Evolutionary conservation across 495 filamentous ascomycete genomes (phyloP), one percentile per base, ranked within the genome.

Genomic region (Aspergillus cristatus): DNA sequence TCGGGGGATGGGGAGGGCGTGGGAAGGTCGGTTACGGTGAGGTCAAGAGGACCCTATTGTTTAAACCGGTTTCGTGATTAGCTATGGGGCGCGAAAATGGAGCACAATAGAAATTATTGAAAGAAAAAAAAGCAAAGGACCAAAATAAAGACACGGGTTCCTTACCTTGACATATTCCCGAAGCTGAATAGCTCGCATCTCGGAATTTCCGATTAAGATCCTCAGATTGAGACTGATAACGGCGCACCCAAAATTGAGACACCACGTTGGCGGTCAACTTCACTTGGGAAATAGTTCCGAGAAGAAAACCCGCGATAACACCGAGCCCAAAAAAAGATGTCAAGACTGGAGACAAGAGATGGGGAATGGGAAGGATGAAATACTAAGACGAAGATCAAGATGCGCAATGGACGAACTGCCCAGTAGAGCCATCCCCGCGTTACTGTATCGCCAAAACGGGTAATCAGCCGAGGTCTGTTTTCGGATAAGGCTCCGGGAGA

Each of bases 141-240:
- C 20, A 24, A 24, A 37, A 33, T 14, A 11, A 18, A 15, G 16
- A 26, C 29, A 32, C 14, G 18, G 25, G 14, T 18, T 14, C 41
- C 53, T 43, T 61, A 81, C 87, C 69, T 85, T 81, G 62, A 94
- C 84, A 51, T 93, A 94, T 68, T 84, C 60, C 46, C 68, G 74
- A 37, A 96, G 49, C 62, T 94, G 84, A 42, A 96, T 86, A 43
- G 77, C 89, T 45, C 77, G 78, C 89, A 96, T 96, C 14, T 42
- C 70, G 48, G 28, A 10, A 25, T 31, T n/a, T n/a, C 13, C 18
- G 2, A n/a, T 18, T 28, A 8, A 22, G 22, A 26, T 43, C 20
- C n/a, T n/a, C 20, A 24, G 20, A 24, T 24, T 24, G 8, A 8
- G 20, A 24, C 8, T 24, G 20, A 18, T 28, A 35, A 1, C 5